Evolutionary conservation across 768 basidiomycete genomes (phyloP).

Genomic region (Mycena venus): DNA sequence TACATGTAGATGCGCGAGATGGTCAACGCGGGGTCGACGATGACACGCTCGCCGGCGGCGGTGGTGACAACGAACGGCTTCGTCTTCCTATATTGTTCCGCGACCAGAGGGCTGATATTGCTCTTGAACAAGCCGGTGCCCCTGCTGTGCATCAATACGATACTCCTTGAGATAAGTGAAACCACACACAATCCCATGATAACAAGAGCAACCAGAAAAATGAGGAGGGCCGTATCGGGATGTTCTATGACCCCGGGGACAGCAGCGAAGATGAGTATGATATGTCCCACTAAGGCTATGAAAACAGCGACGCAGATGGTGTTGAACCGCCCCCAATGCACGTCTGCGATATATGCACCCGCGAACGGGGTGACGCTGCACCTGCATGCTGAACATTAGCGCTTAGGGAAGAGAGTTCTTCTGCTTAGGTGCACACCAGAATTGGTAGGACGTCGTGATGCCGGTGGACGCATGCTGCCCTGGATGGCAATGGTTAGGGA

Average conservation of each 20-base stretch:
- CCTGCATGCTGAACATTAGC: conserved; percentile 47
- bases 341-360: conserved; percentile 83
- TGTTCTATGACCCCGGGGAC: conserved; percentile 76
- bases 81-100: conserved; percentile 78
- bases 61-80: conserved; percentile 65
- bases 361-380: conserved; percentile 75
- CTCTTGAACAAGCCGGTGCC: conserved; percentile 83
- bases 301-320: conserved; percentile 73
- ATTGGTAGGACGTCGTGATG: conserved; percentile 76
- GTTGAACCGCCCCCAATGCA: conserved; percentile 80
- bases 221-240: conserved; percentile 58
- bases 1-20: conserved; percentile 83
- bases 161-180: background rate
- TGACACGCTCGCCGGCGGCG: conserved; percentile 74
- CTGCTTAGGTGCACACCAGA: conserved; percentile 61
- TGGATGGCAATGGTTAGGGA: background rate
- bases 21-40: conserved; percentile 80
- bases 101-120: conserved; percentile 83
- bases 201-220: conserved; percentile 71
- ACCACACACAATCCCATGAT: conserved; percentile 64
- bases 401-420: too few relatives aligned
- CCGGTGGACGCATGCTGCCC: conserved; percentile 81
- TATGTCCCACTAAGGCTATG: conserved; percentile 61
- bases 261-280: conserved; percentile 20
- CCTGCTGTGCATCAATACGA: conserved; percentile 43